phyloP scores from a whole-genome alignment of 306 rosid genomes.

The Cyclanthera cordifolia region DNA sequence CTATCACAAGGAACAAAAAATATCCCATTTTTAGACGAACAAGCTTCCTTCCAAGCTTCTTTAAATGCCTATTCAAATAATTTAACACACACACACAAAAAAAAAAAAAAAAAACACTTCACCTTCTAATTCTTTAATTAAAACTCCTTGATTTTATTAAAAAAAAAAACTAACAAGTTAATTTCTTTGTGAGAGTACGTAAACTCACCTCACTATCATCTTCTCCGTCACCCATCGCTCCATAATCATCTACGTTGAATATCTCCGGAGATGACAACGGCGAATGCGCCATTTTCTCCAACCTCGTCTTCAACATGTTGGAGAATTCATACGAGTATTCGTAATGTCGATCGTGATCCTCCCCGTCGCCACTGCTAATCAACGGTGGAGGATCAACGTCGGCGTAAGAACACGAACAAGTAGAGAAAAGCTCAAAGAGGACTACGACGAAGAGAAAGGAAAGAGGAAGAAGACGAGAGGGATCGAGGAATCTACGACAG shows the following conservation, averaged over 20 bases:
- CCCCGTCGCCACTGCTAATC: neutral
- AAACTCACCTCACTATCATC: conserved; percentile 7
- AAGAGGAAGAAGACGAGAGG: neutral
- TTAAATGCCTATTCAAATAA: conserved; percentile 45
- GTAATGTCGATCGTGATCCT: neutral
- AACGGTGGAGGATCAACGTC: neutral
- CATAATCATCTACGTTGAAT: conserved; percentile 15
- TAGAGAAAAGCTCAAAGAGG: neutral
- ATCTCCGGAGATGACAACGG: neutral
- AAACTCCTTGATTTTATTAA: too few species aligned
- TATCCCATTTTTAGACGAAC: conserved; percentile 34
- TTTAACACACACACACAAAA: too few species aligned
- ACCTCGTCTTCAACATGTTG: neutral
- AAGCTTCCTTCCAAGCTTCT: conserved; percentile 53
- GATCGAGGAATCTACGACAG: too few species aligned
- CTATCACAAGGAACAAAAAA: conserved; percentile 34
- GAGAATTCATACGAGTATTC: neutral
- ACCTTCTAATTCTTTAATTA: neutral
- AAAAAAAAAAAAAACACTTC: too few species aligned
- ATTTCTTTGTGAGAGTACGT: too few species aligned
- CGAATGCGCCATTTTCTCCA: neutral
- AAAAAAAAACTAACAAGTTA: too few species aligned
- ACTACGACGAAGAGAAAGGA: neutral
- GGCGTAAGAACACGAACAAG: neutral
- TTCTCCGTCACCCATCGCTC: conserved; percentile 11